Conservation (phyloP, 2,329 filamentous ascomycete genomes). For the Coniochaeta ligniaria region DNA sequence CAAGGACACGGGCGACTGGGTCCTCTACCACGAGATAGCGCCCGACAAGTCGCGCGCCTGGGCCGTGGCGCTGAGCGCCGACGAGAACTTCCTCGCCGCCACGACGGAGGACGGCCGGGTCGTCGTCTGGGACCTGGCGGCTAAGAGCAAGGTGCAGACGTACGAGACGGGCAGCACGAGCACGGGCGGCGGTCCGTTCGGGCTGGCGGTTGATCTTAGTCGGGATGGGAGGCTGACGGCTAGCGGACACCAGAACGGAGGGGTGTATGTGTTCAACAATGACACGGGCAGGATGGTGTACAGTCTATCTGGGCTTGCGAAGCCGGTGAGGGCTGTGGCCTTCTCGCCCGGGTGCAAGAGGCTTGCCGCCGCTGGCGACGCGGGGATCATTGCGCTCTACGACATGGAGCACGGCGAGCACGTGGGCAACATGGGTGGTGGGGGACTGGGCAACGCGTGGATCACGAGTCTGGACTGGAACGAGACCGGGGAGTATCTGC, state of each 20-base stretch:
- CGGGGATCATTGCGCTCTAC: constrained; percentile 82
- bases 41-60: constrained; percentile 66
- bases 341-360: constrained; percentile 84
- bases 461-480: constrained; percentile 91
- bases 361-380: constrained; percentile 84
- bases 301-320: constrained; percentile 77
- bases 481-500: constrained; percentile 81
- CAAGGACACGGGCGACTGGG: constrained; percentile 47
- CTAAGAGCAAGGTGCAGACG: constrained; percentile 47
- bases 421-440: constrained; percentile 63
- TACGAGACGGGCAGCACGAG: constrained; percentile 64
- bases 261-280: constrained; percentile 92
- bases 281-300: constrained; percentile 78
- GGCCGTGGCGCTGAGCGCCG: constrained; percentile 78
- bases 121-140: constrained; percentile 74
- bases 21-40: constrained; percentile 36
- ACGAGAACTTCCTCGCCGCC: constrained; percentile 78
- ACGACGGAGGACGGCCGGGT: constrained; percentile 84
- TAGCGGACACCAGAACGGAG: constrained; percentile 87
- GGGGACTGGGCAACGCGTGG: constrained; percentile 53
- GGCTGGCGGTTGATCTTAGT: constrained; percentile 76
- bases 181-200: constrained; percentile 62
- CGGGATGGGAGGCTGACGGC: constrained; percentile 78
- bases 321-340: constrained; percentile 75
- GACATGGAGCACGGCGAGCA: constrained; percentile 90